Evolutionary conservation across 2,329 filamentous ascomycete species (phyloP), one percentile per base, ranked within the genome.

Genomic region (Verticillium tricorpus): DNA sequence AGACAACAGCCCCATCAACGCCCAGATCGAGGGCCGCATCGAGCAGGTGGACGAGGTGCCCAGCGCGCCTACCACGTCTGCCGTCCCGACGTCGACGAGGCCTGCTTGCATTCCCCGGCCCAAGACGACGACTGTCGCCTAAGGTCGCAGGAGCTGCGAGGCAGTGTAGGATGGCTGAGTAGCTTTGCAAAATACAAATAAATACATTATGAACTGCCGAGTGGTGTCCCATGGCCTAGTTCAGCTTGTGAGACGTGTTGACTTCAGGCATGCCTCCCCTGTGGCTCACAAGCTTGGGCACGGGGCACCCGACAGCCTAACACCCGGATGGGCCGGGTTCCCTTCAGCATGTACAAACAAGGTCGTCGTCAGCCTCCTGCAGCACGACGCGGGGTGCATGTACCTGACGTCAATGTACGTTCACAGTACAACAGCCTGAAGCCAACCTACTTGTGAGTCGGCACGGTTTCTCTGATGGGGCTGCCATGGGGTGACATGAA

Each of bases 11-110:
- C 84, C 85, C 1, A 73, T 87, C 34, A 71, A 80, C 50, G 77
- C 82, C 37, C 70, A 77, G 64, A 70, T 87, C 1, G 80, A 85
- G 62, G 77, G 77, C 1, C 74, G 80, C 5, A 81, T 84, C 31
- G 70, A 73, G 35, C 66, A 22, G 17, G 45, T 54, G 25, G 45
- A 55, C 58, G 25, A 31, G n/a, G n/a, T 59, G 22, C 58, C 58
- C 19, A 28, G 17, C 22, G 56, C 12, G 34, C 40, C 40, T 6
- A 32, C 58, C 14, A 25, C 40, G 12, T 35, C 58, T 14, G 19
- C 40, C 9, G 57, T 35, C 5, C 58, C 58, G 17, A 54, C 58
- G 28, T 54, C 58, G 31, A 59, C 58, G 25, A 45, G 58, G 40
- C 39, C 39, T 17, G 31, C 58, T 11, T 59, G 58, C 58, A 59